Percentiles rank a stretch among this genome's conserved stretches.
Conservation (phyloP, 208 protist genomes). For the Trypanosoma platydactyli region DNA sequence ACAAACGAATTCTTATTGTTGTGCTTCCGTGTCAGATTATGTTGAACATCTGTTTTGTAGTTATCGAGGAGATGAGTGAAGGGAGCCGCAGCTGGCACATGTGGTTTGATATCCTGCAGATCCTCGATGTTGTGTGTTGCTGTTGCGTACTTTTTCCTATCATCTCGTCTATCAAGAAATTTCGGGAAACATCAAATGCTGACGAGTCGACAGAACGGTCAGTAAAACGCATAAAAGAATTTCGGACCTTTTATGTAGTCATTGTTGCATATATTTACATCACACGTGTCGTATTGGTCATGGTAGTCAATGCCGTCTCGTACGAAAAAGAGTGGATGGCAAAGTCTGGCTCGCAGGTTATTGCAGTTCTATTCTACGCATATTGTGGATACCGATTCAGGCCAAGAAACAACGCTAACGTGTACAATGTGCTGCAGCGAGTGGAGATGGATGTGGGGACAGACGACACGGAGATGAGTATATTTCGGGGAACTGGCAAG, state of each 20-base stretch:
- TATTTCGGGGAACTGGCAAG: neutral
- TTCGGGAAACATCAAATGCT: slow-evolving; percentile 27
- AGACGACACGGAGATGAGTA: neutral
- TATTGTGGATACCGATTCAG: slow-evolving; percentile 25
- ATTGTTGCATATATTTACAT: slow-evolving; percentile 86
- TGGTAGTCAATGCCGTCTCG: slow-evolving; percentile 44
- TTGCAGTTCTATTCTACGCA: slow-evolving; percentile 27
- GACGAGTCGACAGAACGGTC: slow-evolving; percentile 38
- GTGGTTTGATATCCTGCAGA: slow-evolving; percentile 45
- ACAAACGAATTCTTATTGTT: slow-evolving; percentile 75
- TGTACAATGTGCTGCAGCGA: slow-evolving; percentile 22
- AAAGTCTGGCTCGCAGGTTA: slow-evolving; percentile 15
- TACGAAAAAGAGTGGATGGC: slow-evolving; percentile 37
- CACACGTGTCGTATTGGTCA: slow-evolving; percentile 71
- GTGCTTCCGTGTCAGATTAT: slow-evolving; percentile 72
- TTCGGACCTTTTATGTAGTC: slow-evolving; percentile 79
- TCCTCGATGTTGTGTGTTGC: slow-evolving; percentile 87
- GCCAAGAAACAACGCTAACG: slow-evolving; percentile 4
- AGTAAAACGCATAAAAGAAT: slow-evolving; percentile 56
- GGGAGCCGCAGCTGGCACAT: slow-evolving; percentile 46
- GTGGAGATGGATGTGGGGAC: slow-evolving; percentile 7
- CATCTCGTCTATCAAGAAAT: slow-evolving; percentile 67
- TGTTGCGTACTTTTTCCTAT: slow-evolving; percentile 72
- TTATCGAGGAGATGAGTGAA: slow-evolving; percentile 67
- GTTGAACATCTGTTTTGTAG: slow-evolving; percentile 69